Conservation (phyloP, 768 basidiomycete genomes). For the Macrocybe gigantea region DNA sequence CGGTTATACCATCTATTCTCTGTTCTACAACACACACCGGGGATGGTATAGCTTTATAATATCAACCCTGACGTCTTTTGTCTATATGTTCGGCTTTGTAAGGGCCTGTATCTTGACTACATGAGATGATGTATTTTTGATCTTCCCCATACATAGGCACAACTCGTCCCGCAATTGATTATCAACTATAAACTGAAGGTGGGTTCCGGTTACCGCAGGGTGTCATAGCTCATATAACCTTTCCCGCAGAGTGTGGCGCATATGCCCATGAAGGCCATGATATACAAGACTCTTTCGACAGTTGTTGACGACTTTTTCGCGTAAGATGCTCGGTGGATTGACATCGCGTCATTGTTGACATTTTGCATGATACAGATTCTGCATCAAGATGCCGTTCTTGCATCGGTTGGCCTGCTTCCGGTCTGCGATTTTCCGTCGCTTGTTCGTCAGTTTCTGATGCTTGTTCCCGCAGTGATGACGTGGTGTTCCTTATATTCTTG, state of each 20-base stretch:
- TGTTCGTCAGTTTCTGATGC: neutral
- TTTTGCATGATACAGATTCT: conserved; percentile 50
- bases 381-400: conserved; percentile 94
- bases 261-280: conserved; percentile 98
- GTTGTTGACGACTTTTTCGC: conserved; percentile 92
- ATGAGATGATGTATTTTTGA: neutral
- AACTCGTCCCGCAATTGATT: conserved; percentile 82
- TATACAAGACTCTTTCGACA: conserved; percentile 88
- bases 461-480: conserved; percentile 53
- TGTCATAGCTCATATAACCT: conserved; percentile 5
- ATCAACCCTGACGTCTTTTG: conserved; percentile 87
- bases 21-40: conserved; percentile 77
- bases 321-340: conserved; percentile 36
- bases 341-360: conserved; percentile 6
- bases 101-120: conserved; percentile 28
- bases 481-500: conserved; percentile 87
- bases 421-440: conserved; percentile 22
- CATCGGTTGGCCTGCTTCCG: conserved; percentile 88
- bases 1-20: conserved; percentile 74
- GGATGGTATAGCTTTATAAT: conserved; percentile 98
- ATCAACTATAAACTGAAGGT: conserved; percentile 98
- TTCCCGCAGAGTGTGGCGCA: conserved; percentile 79
- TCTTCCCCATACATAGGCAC: conserved; percentile 45
- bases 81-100: conserved; percentile 98
- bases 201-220: conserved; percentile 4